phyloP scores from a whole-genome alignment of 306 rosid genomes.

The Vigna nakashimae region DNA sequence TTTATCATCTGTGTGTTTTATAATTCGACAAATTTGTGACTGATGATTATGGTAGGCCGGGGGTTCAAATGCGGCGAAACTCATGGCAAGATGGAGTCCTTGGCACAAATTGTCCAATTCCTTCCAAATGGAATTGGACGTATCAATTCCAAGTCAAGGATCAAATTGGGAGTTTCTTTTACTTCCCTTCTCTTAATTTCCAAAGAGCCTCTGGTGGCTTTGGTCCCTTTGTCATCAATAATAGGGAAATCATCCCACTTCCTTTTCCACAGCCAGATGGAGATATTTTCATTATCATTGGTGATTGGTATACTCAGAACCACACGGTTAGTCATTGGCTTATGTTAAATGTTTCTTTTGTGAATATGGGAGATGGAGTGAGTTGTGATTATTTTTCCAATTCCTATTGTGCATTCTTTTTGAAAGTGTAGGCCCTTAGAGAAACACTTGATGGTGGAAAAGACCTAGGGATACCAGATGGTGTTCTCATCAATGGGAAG shows the following conservation, averaged over 20 bases:
- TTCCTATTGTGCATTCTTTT: neutral
- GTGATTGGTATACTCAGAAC: slow-evolving; percentile 81
- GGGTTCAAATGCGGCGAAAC: slow-evolving; percentile 79
- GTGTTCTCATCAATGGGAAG: slow-evolving; percentile 94
- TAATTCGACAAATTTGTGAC: slow-evolving; percentile 21
- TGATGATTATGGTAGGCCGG: slow-evolving; percentile 65
- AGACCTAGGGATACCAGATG: slow-evolving; percentile 85
- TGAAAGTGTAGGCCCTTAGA: slow-evolving; percentile 62
- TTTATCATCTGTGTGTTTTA: neutral
- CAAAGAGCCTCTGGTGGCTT: slow-evolving; percentile 95
- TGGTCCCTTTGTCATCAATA: slow-evolving; percentile 75
- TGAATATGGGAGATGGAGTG: slow-evolving; percentile 22
- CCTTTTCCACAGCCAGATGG: slow-evolving; percentile 81
- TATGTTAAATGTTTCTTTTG: neutral
- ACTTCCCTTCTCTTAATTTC: slow-evolving; percentile 76
- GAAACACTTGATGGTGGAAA: slow-evolving; percentile 69
- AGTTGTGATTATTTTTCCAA: slow-evolving; percentile 17
- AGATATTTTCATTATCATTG: slow-evolving; percentile 72
- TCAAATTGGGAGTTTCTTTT: slow-evolving; percentile 95
- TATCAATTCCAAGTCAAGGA: slow-evolving; percentile 92
- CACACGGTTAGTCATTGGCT: slow-evolving; percentile 64
- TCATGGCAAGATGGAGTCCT: slow-evolving; percentile 93
- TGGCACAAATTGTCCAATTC: slow-evolving; percentile 95
- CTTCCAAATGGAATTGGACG: slow-evolving; percentile 90
- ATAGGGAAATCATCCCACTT: slow-evolving; percentile 60